Conservation (phyloP, 768 basidiomycete species). For the Austroboletus festivus region DNA sequence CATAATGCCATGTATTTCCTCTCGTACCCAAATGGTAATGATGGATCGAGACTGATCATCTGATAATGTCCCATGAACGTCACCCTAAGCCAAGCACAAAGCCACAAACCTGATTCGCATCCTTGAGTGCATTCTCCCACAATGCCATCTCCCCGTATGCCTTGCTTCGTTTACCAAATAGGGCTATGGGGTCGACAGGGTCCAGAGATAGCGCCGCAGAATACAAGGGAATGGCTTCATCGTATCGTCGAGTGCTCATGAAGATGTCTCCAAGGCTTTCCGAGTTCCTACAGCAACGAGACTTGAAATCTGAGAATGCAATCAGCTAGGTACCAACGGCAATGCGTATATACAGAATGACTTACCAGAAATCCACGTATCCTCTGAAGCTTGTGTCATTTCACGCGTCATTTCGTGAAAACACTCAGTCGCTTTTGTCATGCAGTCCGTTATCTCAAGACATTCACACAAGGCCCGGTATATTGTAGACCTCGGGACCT, state of each 20-base stretch:
- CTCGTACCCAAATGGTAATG: slow-evolving; percentile 9
- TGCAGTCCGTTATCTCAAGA: background rate
- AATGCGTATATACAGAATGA: background rate
- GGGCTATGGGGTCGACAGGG: background rate
- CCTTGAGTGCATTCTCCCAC: slow-evolving; percentile 4
- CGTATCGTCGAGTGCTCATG: background rate
- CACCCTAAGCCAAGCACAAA: background rate
- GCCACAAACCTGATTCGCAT: slow-evolving; percentile 1
- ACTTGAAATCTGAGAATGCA: background rate
- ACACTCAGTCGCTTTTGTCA: background rate
- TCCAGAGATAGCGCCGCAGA: background rate
- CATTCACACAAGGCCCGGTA: background rate
- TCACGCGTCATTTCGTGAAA: background rate
- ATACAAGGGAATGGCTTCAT: background rate
- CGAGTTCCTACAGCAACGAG: background rate
- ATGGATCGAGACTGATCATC: slow-evolving; percentile 1
- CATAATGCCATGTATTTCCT: slow-evolving; percentile 7
- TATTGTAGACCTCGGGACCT: background rate
- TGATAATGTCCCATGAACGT: background rate
- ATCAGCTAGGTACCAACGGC: background rate
- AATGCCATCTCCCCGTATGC: background rate
- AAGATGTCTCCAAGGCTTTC: background rate
- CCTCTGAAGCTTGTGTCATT: too few relatives aligned
- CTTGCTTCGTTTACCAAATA: background rate
- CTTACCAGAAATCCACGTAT: background rate